Evolutionary conservation across 176 grass and related monocot genomes (phyloP).

Genomic region (Phoenix roebelenii): DNA sequence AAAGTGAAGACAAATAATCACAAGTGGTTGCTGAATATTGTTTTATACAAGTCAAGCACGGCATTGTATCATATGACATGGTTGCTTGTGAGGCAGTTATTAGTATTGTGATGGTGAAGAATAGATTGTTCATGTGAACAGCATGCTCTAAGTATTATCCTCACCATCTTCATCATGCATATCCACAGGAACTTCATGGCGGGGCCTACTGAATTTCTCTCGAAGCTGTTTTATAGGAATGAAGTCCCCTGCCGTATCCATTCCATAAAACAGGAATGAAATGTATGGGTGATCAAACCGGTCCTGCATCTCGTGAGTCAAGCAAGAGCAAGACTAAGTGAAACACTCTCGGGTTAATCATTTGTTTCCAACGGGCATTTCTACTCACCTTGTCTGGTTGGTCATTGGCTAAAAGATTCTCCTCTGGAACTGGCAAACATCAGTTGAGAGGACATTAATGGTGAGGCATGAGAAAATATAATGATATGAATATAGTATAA

Average conservation of each 20-base stretch:
- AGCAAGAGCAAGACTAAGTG: constrained; percentile 4
- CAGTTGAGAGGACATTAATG: not conserved
- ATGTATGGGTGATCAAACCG: constrained; percentile 86
- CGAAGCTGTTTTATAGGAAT: constrained; percentile 89
- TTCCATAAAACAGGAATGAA: constrained; percentile 80
- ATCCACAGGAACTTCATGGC: constrained; percentile 62
- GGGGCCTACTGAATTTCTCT: constrained; percentile 69
- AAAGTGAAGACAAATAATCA: too few relatives aligned
- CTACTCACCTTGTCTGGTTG: constrained; percentile 45
- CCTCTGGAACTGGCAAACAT: constrained; percentile 60
- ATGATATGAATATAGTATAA: too few relatives aligned
- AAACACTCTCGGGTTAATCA: not conserved
- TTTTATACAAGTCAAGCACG: too few relatives aligned
- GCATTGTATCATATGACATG: too few relatives aligned
- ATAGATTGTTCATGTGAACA: constrained; percentile 13
- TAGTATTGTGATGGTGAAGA: not conserved
- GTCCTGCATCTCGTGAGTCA: constrained; percentile 26
- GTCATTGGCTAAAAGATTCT: constrained; percentile 69
- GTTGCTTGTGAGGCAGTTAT: too few relatives aligned
- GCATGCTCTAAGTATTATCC: not conserved
- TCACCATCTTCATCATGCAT: constrained; percentile 25
- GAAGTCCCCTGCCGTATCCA: constrained; percentile 69
- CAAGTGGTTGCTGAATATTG: too few relatives aligned
- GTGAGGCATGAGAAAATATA: too few relatives aligned
- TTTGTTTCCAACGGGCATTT: too few relatives aligned